phyloP scores from a whole-genome alignment of 805 yeast species.

The Debaryomyces castellii region DNA sequence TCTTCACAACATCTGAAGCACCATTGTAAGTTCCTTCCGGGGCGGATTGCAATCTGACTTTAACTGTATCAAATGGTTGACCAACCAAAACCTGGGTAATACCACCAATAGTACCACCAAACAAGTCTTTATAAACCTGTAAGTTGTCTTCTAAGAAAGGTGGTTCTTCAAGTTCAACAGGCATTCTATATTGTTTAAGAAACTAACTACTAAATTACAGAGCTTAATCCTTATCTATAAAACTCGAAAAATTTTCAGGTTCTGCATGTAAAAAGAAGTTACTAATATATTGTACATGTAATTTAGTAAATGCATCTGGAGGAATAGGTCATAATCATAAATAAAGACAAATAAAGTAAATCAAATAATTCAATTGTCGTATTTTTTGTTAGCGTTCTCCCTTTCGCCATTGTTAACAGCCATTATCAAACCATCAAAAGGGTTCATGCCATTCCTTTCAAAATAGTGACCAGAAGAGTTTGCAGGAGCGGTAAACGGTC shows the following conservation, averaged over 20 bases:
- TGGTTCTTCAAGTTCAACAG: slow-evolving; percentile 46
- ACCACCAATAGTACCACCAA: slow-evolving; percentile 95
- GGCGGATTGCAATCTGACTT: slow-evolving; percentile 88
- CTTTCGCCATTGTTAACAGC: slow-evolving; percentile 14
- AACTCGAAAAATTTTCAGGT: background rate
- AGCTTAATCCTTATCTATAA: background rate
- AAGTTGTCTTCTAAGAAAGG: slow-evolving; percentile 29
- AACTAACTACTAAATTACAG: background rate
- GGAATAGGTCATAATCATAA: background rate
- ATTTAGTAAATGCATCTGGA: slow-evolving; percentile 64
- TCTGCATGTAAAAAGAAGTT: background rate
- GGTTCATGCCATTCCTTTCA: slow-evolving; percentile 36
- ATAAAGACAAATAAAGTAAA: background rate
- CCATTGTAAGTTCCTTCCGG: slow-evolving; percentile 73
- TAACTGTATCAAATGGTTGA: slow-evolving; percentile 94
- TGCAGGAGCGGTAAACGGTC: slow-evolving; percentile 24
- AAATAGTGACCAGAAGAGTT: slow-evolving; percentile 32
- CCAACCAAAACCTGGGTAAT: slow-evolving; percentile 94
- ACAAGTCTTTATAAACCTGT: slow-evolving; percentile 69
- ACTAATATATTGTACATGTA: slow-evolving; percentile 16
- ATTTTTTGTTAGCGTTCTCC: background rate
- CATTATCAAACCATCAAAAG: slow-evolving; percentile 38
- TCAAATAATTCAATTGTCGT: background rate
- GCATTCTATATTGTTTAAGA: slow-evolving; percentile 19
- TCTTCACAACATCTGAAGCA: slow-evolving; percentile 73